Percentiles rank a stretch among this genome's conserved stretches.
These are phyloP conservation scores for Rhodosporidiobolus sp. DNA, from an alignment of 768 basidiomycete genomes.

Conservation along the genomic window DNA sequence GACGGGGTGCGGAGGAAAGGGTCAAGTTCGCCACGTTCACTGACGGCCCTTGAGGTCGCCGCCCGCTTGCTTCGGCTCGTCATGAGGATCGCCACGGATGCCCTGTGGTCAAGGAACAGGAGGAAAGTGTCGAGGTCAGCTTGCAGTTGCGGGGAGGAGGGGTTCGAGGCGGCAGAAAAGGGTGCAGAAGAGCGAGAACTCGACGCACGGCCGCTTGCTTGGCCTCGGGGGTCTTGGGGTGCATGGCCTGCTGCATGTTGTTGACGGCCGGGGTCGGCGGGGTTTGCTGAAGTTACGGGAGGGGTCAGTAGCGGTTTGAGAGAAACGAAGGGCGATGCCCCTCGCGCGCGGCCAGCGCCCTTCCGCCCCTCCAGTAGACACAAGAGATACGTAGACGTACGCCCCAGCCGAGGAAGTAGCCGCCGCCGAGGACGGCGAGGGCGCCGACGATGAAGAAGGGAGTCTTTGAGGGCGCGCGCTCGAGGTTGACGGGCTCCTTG, in stretches of 20 bases:
- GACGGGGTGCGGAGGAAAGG: no score
- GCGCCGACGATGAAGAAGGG: slow-evolving; percentile 29
- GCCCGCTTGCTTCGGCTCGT: slow-evolving; percentile 10
- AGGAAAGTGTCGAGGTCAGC: background rate
- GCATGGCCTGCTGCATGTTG: slow-evolving; percentile 18
- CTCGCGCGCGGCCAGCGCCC: background rate
- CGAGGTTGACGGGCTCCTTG: slow-evolving; percentile 30
- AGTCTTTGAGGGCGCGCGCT: slow-evolving; percentile 17
- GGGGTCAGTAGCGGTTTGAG: background rate
- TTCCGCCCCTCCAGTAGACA: background rate
- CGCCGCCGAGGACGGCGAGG: slow-evolving; percentile 24
- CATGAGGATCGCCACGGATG: background rate
- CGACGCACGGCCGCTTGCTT: slow-evolving; percentile 16
- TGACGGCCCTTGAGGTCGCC: slow-evolving; percentile 11
- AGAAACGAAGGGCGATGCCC: background rate
- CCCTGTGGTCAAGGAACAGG: background rate
- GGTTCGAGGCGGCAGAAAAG: background rate
- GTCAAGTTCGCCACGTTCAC: background rate
- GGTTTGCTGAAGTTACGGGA: background rate
- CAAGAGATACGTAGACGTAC: background rate
- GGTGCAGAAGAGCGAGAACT: background rate
- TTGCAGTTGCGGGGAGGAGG: background rate
- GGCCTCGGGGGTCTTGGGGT: slow-evolving; percentile 18
- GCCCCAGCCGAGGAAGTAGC: slow-evolving; percentile 23
- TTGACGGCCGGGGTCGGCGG: slow-evolving; percentile 22